Base-by-base conservation (phyloP, 2,329 filamentous ascomycete genomes). In the Sarocladium kiliense region DNA sequence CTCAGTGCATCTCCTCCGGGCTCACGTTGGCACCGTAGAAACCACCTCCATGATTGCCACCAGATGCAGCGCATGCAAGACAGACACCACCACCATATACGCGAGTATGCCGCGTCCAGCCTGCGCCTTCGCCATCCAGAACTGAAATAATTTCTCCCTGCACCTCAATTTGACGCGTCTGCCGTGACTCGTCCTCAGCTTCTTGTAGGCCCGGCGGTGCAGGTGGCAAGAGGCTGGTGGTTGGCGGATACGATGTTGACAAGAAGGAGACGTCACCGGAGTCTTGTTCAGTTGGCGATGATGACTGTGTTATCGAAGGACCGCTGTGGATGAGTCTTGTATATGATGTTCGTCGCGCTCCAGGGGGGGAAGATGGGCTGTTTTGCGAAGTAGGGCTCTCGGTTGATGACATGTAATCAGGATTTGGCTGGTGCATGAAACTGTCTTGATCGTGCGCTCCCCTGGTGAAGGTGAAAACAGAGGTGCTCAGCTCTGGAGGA, bases 31-130 rank as follows among this genome's bases (percentile, higher is more conserved):
- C 53, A n/a, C 79, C 80, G 59, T 82, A 83, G 64, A 80, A 80
- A 7, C 77, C 74, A 18, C 71, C 76, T 11, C 69, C 70, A 25
- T 74, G 68, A n/a, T 69, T 66, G 30, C 68, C 69, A 6, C 73
- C 75, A 10, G 77, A 73, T 9, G 76, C 78, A 37, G 76, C 68
- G 59, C 81, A 84, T 1, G 80, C 79, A 37, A 82, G 71, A 58
- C 81, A 84, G 2, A 78, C 74, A 5, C 80, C 79, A 57, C 80
- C 80, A 26, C 80, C 80, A 59, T 82, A 84, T 25, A 84, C 80
- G 25, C 79, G 75, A 16, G 80, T 84, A 64, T 84, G 81, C 36
- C 79, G 74, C 61, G 73, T 78, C 81, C 80, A 84, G 41, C 74
- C 74, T 18, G 74, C 71, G 3, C 77, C 78, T 12, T 72, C 68